Percentiles rank a stretch among this genome's conserved stretches.
phyloP scores from a whole-genome alignment of 352 stramenopile genomes.

The Phytopythium chamaehyphon region DNA sequence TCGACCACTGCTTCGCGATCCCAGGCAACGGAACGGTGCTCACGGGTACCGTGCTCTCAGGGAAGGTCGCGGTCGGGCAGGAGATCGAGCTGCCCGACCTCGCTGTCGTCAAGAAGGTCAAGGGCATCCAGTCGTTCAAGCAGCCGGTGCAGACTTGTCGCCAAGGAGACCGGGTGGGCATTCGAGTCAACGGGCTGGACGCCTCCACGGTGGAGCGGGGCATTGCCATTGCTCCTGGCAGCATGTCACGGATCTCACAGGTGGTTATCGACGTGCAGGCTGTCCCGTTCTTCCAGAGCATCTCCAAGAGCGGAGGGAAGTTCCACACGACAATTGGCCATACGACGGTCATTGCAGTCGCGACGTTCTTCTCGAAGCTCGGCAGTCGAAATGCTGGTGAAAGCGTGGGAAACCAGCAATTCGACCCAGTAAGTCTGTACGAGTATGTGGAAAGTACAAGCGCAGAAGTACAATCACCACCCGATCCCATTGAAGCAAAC shows the following conservation, averaged over 20 bases:
- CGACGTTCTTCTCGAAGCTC: constrained; percentile 55
- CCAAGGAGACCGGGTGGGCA: constrained; percentile 95
- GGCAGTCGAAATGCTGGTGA: background rate
- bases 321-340: constrained; percentile 75
- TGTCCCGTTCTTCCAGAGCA: constrained; percentile 52
- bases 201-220: constrained; percentile 55
- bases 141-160: constrained; percentile 64
- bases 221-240: constrained; percentile 49
- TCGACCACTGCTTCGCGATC: constrained; percentile 98
- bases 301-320: constrained; percentile 61
- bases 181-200: constrained; percentile 89
- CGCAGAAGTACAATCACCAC: background rate
- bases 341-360: constrained; percentile 61
- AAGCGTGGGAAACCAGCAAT: constrained; percentile 8
- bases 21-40: constrained; percentile 97
- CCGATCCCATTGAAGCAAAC: background rate
- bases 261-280: constrained; percentile 50
- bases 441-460: constrained; percentile 38
- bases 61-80: constrained; percentile 86
- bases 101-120: constrained; percentile 91
- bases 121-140: constrained; percentile 98
- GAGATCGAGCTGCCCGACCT: constrained; percentile 91
- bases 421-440: constrained; percentile 37
- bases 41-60: constrained; percentile 92
- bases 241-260: constrained; percentile 42